These are phyloP conservation scores for Anthoceros angustus DNA, from an alignment of 225 moss, liverwort and hornwort species.

Conservation along the genomic window DNA sequence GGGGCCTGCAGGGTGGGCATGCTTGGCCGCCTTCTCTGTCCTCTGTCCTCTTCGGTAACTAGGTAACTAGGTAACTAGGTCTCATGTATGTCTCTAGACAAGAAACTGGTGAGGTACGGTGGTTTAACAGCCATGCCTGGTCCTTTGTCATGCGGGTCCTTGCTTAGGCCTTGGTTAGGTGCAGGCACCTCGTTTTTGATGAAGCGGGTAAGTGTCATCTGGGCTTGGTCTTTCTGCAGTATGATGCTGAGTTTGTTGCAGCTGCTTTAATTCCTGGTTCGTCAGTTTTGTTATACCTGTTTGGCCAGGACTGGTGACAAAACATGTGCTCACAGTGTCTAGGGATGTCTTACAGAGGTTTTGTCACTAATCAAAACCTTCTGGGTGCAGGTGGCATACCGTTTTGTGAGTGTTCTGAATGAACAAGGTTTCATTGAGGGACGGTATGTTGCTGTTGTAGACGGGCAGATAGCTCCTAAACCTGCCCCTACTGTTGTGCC, in stretches of 20 bases:
- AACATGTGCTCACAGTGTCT: background rate
- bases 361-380: background rate
- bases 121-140: no score
- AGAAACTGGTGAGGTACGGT: no score
- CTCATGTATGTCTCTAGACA: no score
- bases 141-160: no score
- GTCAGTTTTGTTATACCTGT: background rate
- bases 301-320: background rate
- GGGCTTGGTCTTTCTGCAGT: background rate
- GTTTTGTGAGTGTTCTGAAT: conserved; percentile 93
- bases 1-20: background rate
- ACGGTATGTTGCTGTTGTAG: conserved; percentile 63
- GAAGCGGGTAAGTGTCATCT: background rate
- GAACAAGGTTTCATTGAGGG: conserved; percentile 99
- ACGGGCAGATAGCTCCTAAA: conserved; percentile 20
- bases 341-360: background rate
- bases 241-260: background rate
- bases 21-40: background rate
- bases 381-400: conserved; percentile 58
- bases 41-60: background rate
- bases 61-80: no score
- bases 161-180: no score
- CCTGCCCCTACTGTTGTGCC: background rate
- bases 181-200: background rate
- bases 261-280: background rate